A percentile compares a stretch with the other conserved stretches of the same genome.
These are phyloP conservation scores for Paramecium pentaurelia DNA, from an alignment of 73 alveolate species.

Conservation along the genomic window DNA sequence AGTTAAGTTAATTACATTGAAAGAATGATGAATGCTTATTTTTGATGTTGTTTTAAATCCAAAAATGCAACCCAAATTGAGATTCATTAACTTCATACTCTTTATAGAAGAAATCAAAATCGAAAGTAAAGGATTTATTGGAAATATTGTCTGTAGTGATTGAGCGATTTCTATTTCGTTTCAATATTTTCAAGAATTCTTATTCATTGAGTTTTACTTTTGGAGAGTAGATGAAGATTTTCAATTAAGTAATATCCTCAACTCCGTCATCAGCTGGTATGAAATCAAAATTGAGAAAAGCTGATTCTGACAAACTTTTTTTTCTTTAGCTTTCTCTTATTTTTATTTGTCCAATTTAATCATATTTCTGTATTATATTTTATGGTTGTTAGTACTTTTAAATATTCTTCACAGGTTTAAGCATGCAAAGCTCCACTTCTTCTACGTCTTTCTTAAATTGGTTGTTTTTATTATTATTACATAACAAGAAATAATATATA, in stretches of 20 bases:
- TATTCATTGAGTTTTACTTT: not conserved
- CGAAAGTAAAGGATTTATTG: not conserved
- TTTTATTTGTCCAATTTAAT: not conserved
- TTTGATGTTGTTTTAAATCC: slow-evolving; percentile 6
- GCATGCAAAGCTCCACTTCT: slow-evolving; percentile 54
- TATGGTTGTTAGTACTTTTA: slow-evolving; percentile 6
- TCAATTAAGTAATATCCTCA: not conserved
- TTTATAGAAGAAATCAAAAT: slow-evolving; percentile 19
- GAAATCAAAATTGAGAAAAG: slow-evolving; percentile 12
- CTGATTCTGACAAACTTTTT: not conserved
- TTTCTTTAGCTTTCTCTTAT: slow-evolving; percentile 7
- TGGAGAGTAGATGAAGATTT: not conserved
- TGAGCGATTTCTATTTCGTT: not conserved
- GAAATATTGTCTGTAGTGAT: not conserved
- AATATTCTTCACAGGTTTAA: slow-evolving; percentile 46
- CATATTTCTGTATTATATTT: slow-evolving; percentile 25
- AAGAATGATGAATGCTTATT: not conserved
- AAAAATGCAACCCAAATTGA: slow-evolving; percentile 1
- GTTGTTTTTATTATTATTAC: not conserved
- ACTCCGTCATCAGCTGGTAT: slow-evolving; percentile 2
- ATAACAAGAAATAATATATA: not conserved
- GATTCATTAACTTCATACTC: slow-evolving; percentile 14
- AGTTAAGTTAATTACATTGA: not conserved
- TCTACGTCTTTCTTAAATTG: slow-evolving; percentile 5
- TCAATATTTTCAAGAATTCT: slow-evolving; percentile 2